These are phyloP conservation scores for Pleurotus platypus DNA, from an alignment of 768 basidiomycete species.

Conservation along the genomic window DNA sequence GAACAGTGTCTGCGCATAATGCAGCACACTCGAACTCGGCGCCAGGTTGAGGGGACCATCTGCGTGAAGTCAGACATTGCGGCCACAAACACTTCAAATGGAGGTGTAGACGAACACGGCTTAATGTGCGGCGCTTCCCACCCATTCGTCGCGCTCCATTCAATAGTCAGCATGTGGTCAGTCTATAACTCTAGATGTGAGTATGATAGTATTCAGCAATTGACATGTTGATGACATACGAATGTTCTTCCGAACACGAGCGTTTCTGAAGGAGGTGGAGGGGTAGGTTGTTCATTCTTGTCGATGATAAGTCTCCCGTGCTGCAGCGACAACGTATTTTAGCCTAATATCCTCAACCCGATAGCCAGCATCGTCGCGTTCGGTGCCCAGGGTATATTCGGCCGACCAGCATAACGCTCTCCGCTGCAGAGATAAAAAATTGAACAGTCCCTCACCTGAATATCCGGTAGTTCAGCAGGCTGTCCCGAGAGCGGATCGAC, in stretches of 20 bases:
- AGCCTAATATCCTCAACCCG: background rate
- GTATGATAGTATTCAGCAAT: background rate
- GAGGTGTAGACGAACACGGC: constrained; percentile 57
- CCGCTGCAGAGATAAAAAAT: background rate
- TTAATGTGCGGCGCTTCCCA: constrained; percentile 83
- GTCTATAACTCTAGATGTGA: constrained; percentile 39
- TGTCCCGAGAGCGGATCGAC: constrained; percentile 5
- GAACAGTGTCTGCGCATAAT: constrained; percentile 90
- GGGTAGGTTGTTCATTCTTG: constrained; percentile 48
- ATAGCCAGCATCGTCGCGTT: background rate
- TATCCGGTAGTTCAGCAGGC: background rate
- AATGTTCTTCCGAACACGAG: constrained; percentile 87
- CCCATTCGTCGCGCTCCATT: constrained; percentile 69
- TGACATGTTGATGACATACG: constrained; percentile 36
- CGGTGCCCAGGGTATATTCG: background rate
- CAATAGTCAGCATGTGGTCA: constrained; percentile 82
- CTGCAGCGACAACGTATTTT: constrained; percentile 25
- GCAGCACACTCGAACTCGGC: constrained; percentile 79
- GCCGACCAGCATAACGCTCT: background rate
- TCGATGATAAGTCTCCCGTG: constrained; percentile 48
- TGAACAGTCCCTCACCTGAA: background rate
- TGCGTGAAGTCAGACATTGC: constrained; percentile 17
- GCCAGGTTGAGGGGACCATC: constrained; percentile 74
- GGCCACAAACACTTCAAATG: constrained; percentile 6
- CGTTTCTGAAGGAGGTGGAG: constrained; percentile 58